These are phyloP conservation scores for Cordyceps cateniannulata DNA, from an alignment of 2,329 filamentous ascomycete species.

Conservation along the genomic window DNA sequence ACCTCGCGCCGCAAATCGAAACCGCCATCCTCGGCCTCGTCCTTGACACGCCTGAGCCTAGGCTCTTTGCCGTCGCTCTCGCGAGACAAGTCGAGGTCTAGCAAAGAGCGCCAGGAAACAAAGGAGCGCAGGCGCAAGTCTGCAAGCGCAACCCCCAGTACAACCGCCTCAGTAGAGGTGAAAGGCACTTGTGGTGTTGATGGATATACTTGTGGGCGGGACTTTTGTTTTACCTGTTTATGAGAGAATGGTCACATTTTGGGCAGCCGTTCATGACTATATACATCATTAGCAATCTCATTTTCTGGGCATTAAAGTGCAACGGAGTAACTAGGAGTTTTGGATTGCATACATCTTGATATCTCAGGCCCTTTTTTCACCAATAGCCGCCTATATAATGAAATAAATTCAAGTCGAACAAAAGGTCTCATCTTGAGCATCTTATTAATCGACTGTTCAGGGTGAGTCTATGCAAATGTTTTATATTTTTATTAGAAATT, in stretches of 20 bases:
- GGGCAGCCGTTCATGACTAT: neutral
- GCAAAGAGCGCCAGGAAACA: constrained; percentile 6
- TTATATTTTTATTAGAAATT: constrained; percentile 9
- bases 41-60: neutral
- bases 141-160: neutral
- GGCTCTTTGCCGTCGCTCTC: constrained; percentile 4
- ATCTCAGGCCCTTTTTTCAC: neutral
- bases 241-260: constrained; percentile 13
- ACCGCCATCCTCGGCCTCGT: neutral
- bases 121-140: constrained; percentile 8
- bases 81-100: neutral
- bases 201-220: constrained; percentile 48
- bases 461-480: neutral
- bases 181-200: constrained; percentile 46
- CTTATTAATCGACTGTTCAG: neutral
- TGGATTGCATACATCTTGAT: constrained; percentile 5
- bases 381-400: neutral
- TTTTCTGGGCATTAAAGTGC: neutral
- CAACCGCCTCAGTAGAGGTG: constrained; percentile 25
- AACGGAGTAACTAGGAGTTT: neutral
- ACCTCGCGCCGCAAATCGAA: neutral
- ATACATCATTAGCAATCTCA: neutral
- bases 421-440: neutral
- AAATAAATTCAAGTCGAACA: neutral
- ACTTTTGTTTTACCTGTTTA: constrained; percentile 56